These are phyloP conservation scores for Sarcomyxa edulis DNA, from an alignment of 768 basidiomycete species.

Conservation along the genomic window DNA sequence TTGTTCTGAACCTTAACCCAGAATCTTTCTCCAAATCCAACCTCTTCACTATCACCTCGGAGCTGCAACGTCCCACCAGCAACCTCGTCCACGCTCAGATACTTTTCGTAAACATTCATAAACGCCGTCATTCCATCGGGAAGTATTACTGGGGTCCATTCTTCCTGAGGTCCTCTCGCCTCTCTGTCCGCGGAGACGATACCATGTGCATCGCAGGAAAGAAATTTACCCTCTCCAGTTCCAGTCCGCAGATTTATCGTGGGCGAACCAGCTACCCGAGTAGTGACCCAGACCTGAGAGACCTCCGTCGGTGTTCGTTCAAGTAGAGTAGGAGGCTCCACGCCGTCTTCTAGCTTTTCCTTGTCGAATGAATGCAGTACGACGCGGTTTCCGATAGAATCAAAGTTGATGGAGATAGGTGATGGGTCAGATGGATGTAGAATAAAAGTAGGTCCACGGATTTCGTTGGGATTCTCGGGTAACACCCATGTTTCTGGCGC, in stretches of 20 bases:
- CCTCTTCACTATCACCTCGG: conserved; percentile 79
- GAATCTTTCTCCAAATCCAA: conserved; percentile 83
- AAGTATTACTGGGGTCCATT: conserved; percentile 83
- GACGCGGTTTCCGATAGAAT: conserved; percentile 68
- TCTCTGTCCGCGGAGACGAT: conserved; percentile 81
- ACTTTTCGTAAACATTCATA: conserved; percentile 87
- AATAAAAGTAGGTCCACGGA: conserved; percentile 86
- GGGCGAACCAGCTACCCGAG: conserved; percentile 76
- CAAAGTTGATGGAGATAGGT: conserved; percentile 73
- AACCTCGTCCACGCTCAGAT: conserved; percentile 78
- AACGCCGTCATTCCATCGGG: conserved; percentile 86
- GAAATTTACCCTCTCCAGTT: conserved; percentile 84
- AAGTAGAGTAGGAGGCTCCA: conserved; percentile 41
- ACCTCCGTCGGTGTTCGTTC: conserved; percentile 76
- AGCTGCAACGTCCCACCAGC: conserved; percentile 77
- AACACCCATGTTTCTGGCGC: conserved; percentile 76
- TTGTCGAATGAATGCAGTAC: conserved; percentile 63
- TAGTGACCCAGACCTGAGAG: conserved; percentile 88
- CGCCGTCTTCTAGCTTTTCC: conserved; percentile 42
- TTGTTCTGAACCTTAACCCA: conserved; percentile 88
- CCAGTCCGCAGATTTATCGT: conserved; percentile 86
- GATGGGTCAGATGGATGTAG: conserved; percentile 77
- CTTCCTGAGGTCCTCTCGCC: conserved; percentile 89
- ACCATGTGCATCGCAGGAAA: conserved; percentile 84
- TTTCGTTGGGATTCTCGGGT: conserved; percentile 64